Conservation (phyloP, 768 basidiomycete genomes). For the Pisolithus microcarpus region DNA sequence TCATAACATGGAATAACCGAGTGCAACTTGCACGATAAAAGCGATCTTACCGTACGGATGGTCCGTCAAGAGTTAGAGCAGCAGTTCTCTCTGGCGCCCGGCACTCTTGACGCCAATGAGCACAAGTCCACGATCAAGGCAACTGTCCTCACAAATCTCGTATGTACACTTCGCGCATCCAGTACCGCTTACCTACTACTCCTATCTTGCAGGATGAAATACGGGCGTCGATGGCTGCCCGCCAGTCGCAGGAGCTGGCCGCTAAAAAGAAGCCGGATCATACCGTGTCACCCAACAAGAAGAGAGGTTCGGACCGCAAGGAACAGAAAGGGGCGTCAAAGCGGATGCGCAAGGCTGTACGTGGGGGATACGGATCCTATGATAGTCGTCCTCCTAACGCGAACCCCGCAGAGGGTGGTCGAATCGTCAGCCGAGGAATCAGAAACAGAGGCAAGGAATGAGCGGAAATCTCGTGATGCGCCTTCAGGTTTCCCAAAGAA, state of each 20-base stretch:
- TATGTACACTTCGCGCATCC: not conserved
- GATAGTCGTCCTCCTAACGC: not conserved
- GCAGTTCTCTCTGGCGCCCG: slow-evolving; percentile 36
- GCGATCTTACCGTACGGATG: slow-evolving; percentile 39
- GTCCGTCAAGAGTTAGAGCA: slow-evolving; percentile 47
- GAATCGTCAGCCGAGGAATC: not conserved
- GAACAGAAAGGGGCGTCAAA: slow-evolving; percentile 3
- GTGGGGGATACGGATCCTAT: not conserved
- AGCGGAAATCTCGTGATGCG: slow-evolving; percentile 7
- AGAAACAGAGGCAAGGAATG: not conserved
- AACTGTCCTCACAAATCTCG: slow-evolving; percentile 11
- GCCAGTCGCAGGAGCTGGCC: not conserved
- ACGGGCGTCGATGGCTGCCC: no score
- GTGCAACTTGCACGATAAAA: slow-evolving; percentile 5
- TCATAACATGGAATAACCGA: not conserved
- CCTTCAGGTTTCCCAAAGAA: slow-evolving; percentile 5
- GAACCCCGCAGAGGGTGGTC: not conserved
- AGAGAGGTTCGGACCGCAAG: not conserved
- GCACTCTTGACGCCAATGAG: slow-evolving; percentile 34
- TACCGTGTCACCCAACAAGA: not conserved
- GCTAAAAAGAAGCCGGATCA: not conserved
- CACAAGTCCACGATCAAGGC: slow-evolving; percentile 44
- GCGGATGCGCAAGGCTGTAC: slow-evolving; percentile 8
- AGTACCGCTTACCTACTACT: not conserved
- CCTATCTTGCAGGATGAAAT: no score